phyloP scores from a whole-genome alignment of 768 basidiomycete genomes.

The Mycena kentingensis region DNA sequence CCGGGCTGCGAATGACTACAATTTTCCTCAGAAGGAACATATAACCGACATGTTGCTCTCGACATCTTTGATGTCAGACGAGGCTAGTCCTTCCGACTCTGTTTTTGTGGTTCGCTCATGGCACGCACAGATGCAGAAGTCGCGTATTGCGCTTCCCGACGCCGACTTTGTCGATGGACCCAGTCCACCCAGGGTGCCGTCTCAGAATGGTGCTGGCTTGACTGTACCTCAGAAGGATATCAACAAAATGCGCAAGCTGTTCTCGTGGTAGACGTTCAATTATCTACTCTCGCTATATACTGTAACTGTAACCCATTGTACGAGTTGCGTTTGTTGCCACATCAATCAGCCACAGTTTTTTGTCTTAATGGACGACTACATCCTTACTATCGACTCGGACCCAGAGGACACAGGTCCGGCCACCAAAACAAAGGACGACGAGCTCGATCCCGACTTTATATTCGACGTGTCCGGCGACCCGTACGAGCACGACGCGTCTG shows the following conservation, averaged over 20 bases:
- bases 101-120: slow-evolving; percentile 4
- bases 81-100: slow-evolving; percentile 45
- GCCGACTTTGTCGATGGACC: slow-evolving; percentile 42
- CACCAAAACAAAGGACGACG: slow-evolving; percentile 50
- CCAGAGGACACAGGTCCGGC: slow-evolving; percentile 49
- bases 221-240: slow-evolving; percentile 40
- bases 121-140: slow-evolving; percentile 60
- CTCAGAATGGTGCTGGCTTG: slow-evolving; percentile 19
- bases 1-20: slow-evolving; percentile 58
- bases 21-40: slow-evolving; percentile 56
- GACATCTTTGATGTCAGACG: slow-evolving; percentile 65
- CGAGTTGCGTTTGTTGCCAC: too few species aligned
- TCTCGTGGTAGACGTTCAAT: slow-evolving; percentile 39
- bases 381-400: slow-evolving; percentile 86
- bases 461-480: slow-evolving; percentile 80
- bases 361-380: slow-evolving; percentile 58
- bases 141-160: slow-evolving; percentile 58
- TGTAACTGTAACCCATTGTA: background rate
- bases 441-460: slow-evolving; percentile 78
- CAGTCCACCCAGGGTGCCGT: slow-evolving; percentile 20
- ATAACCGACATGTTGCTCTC: slow-evolving; percentile 59
- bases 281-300: background rate
- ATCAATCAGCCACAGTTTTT: slow-evolving; percentile 2
- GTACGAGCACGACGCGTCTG: slow-evolving; percentile 49
- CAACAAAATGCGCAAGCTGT: slow-evolving; percentile 51